phyloP scores from a whole-genome alignment of 2,329 filamentous ascomycete species.

The Lachnellula cervina region DNA sequence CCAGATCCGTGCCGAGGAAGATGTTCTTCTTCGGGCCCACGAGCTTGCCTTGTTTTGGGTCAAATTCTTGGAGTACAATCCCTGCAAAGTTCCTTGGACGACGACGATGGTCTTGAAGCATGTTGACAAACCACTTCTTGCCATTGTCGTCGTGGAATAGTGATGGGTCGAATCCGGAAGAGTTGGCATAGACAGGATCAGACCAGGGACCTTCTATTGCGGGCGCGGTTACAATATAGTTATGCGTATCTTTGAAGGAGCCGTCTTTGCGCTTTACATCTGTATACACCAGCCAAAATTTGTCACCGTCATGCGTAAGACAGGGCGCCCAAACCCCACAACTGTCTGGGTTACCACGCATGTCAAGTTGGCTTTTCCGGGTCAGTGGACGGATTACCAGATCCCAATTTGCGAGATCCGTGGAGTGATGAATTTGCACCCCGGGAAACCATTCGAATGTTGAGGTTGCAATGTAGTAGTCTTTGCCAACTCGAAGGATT shows the following conservation, averaged over 20 bases:
- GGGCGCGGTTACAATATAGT: constrained; percentile 54
- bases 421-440: constrained; percentile 48
- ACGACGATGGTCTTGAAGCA: constrained; percentile 50
- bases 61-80: constrained; percentile 54
- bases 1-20: constrained; percentile 45
- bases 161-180: constrained; percentile 58
- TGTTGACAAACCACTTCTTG: constrained; percentile 52
- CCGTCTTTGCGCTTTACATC: constrained; percentile 65
- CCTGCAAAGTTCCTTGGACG: constrained; percentile 48
- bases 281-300: constrained; percentile 61
- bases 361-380: constrained; percentile 48
- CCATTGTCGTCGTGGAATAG: constrained; percentile 55
- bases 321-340: constrained; percentile 63
- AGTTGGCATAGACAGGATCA: constrained; percentile 54
- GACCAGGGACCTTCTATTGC: constrained; percentile 57
- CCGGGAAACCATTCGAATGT: constrained; percentile 52
- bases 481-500: constrained; percentile 42
- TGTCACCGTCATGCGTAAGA: constrained; percentile 54
- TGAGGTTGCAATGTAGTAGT: constrained; percentile 50
- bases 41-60: constrained; percentile 42
- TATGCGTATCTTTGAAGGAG: constrained; percentile 59
- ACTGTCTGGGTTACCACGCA: constrained; percentile 55
- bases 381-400: constrained; percentile 42
- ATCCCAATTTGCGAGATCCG: constrained; percentile 38
- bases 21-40: constrained; percentile 38